Conservation (phyloP, 1,284 basidiomycete genomes). For the Ustilago curta region DNA sequence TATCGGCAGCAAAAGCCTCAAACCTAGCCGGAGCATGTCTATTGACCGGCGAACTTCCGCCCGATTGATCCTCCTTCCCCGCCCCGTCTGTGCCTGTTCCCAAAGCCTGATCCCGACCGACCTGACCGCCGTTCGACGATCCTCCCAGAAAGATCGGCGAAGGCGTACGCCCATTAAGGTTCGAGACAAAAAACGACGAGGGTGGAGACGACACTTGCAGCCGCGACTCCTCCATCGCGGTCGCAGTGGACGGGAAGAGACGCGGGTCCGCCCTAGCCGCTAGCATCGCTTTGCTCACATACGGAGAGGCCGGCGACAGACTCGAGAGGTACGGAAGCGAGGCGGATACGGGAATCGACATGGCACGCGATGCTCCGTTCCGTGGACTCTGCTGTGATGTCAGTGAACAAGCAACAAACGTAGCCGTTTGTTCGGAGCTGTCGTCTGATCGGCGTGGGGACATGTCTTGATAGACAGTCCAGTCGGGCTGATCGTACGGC, state of each 20-base stretch:
- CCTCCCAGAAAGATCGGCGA: constrained; percentile 21
- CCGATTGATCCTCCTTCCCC: background rate
- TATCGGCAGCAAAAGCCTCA: constrained; percentile 5
- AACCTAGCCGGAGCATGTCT: constrained; percentile 19
- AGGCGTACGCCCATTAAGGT: constrained; percentile 17
- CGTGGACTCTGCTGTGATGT: background rate
- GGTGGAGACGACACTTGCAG: constrained; percentile 12
- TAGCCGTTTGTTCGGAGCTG: background rate
- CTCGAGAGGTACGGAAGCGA: constrained; percentile 18
- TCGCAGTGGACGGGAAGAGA: constrained; percentile 21
- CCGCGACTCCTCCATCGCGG: background rate
- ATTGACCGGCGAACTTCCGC: background rate
- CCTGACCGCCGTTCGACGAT: background rate
- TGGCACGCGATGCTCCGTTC: background rate
- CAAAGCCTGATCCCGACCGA: constrained; percentile 4
- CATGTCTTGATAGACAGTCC: background rate
- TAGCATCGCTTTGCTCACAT: constrained; percentile 33
- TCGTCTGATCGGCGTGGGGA: constrained; percentile 8
- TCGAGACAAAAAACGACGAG: constrained; percentile 30
- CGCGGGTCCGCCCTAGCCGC: constrained; percentile 28
- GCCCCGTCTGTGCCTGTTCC: background rate
- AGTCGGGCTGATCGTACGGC: constrained; percentile 2
- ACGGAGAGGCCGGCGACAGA: background rate
- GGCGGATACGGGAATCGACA: constrained; percentile 9
- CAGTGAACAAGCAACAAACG: background rate